Conservation (phyloP, 2,329 filamentous ascomycete genomes). For the Paecilomyces sp. region DNA sequence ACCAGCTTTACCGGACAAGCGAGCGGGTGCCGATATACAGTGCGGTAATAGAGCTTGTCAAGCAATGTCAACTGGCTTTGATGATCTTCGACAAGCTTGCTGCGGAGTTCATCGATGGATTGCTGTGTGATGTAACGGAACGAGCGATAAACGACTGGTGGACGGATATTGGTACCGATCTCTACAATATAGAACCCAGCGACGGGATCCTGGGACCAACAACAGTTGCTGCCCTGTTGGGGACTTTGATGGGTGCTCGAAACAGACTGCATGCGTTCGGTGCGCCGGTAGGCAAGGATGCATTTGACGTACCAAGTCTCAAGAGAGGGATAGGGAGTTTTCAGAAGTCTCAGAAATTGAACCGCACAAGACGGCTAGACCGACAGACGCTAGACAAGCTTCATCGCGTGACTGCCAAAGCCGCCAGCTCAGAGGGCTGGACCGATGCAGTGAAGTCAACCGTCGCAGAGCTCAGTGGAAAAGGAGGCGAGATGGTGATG, state of each 20-base stretch:
- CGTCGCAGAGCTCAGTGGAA: slow-evolving; percentile 85
- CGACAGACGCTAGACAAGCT: slow-evolving; percentile 73
- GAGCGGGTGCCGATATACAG: slow-evolving; percentile 71
- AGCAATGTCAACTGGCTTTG: slow-evolving; percentile 82
- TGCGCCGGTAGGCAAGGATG: slow-evolving; percentile 80
- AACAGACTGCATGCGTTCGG: slow-evolving; percentile 82
- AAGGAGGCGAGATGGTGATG: slow-evolving; percentile 89
- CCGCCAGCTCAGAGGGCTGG: slow-evolving; percentile 83
- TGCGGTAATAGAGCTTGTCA: slow-evolving; percentile 81
- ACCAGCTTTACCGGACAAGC: slow-evolving; percentile 80
- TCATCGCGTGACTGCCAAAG: slow-evolving; percentile 80
- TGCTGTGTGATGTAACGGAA: slow-evolving; percentile 91
- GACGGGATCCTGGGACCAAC: slow-evolving; percentile 90
- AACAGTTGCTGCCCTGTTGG: slow-evolving; percentile 79
- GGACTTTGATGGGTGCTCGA: slow-evolving; percentile 79
- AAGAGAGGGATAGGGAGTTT: slow-evolving; percentile 82
- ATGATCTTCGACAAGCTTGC: slow-evolving; percentile 81
- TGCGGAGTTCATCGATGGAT: slow-evolving; percentile 82
- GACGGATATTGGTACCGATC: slow-evolving; percentile 84
- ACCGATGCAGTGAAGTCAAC: slow-evolving; percentile 91
- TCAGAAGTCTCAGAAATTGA: slow-evolving; percentile 79
- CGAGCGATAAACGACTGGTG: slow-evolving; percentile 90
- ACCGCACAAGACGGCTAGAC: slow-evolving; percentile 71
- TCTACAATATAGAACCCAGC: slow-evolving; percentile 85
- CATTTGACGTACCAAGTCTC: slow-evolving; percentile 75